A percentile compares a stretch with the other conserved stretches of the same genome.
Conservation (phyloP, 257 asterid genomes). For the Solanum ossicruentum region DNA sequence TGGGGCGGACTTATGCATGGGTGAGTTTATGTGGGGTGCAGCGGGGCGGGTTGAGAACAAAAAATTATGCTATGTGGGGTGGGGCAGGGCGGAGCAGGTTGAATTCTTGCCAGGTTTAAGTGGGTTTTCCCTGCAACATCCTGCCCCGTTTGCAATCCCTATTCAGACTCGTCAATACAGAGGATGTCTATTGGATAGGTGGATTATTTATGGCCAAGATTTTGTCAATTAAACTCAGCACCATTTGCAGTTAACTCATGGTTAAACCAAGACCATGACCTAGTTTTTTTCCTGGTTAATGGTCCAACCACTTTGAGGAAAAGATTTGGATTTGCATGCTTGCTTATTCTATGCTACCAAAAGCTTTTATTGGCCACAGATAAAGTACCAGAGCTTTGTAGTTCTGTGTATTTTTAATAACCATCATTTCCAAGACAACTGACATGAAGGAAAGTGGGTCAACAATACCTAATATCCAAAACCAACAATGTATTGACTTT, state of each 20-base stretch:
- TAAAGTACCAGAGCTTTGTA: not conserved
- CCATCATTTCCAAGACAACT: not conserved
- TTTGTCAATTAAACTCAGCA: not conserved
- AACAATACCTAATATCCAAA: not conserved
- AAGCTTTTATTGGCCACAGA: not conserved
- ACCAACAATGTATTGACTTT: not conserved
- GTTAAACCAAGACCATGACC: not conserved
- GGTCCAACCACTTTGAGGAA: not conserved
- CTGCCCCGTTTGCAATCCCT: too few species aligned
- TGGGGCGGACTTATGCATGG: too few species aligned
- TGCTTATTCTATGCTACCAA: not conserved
- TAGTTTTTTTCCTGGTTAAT: not conserved
- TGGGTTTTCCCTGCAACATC: too few species aligned
- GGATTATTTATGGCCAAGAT: not conserved
- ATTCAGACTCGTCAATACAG: not conserved
- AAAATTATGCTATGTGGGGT: too few species aligned
- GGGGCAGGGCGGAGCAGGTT: too few species aligned
- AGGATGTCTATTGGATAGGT: not conserved
- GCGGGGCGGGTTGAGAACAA: too few species aligned
- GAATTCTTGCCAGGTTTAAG: too few species aligned
- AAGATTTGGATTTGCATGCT: not conserved
- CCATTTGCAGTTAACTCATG: not conserved
- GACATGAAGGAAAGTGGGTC: not conserved
- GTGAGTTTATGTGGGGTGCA: too few species aligned
- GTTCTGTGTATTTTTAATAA: not conserved